Conservation (phyloP, 106 monocot species). For the Posidonia australis region DNA sequence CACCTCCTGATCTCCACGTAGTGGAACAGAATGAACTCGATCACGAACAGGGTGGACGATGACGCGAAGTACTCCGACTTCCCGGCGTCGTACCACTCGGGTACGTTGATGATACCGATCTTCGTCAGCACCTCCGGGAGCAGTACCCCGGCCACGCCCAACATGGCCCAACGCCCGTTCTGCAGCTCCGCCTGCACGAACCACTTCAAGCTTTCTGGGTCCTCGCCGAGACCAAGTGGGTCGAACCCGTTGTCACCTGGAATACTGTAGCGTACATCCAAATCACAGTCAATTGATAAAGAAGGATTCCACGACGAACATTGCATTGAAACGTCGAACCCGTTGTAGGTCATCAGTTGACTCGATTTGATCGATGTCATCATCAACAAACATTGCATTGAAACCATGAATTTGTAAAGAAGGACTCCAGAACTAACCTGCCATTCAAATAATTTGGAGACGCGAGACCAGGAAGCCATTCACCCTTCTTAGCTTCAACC, state of each 20-base stretch:
- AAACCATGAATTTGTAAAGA: no score
- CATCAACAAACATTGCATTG: no score
- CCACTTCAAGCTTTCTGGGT: constrained; percentile 87
- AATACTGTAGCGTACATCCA: constrained; percentile 26
- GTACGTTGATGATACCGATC: constrained; percentile 72
- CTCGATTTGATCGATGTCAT: no score
- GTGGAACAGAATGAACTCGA: constrained; percentile 97
- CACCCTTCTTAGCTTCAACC: constrained; percentile 80
- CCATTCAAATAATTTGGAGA: constrained; percentile 79
- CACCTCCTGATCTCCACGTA: constrained; percentile 94
- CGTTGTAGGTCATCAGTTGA: not conserved
- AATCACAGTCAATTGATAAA: not conserved
- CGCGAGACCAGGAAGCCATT: constrained; percentile 89
- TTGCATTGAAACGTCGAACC: not conserved
- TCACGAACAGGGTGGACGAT: constrained; percentile 89
- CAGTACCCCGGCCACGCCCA: constrained; percentile 88
- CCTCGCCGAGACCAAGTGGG: constrained; percentile 85
- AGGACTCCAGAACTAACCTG: constrained; percentile 26
- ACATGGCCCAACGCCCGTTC: constrained; percentile 91
- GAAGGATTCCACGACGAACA: not conserved
- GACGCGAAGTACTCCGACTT: constrained; percentile 90
- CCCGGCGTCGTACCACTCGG: constrained; percentile 85
- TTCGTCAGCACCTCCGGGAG: constrained; percentile 84
- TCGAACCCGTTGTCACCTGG: constrained; percentile 98
- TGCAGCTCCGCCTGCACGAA: constrained; percentile 85